Conservation (phyloP, 768 basidiomycete genomes). For the Rhodotorula babjevae region DNA sequence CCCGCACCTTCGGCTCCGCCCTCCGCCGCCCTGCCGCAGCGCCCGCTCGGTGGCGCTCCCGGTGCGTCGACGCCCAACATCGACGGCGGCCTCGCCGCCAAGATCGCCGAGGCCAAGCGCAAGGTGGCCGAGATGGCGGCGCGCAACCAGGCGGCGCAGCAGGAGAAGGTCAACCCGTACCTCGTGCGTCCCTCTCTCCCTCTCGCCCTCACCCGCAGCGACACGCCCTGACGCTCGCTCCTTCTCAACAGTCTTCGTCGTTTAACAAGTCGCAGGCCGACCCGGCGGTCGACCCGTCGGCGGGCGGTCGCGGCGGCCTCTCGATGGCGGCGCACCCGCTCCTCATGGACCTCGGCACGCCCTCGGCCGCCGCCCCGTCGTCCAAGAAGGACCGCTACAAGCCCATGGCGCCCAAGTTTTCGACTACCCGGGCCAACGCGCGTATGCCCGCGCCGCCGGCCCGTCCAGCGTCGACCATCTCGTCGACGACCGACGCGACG, state of each 20-base stretch:
- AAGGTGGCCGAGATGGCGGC: conserved; percentile 77
- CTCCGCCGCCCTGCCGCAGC: conserved; percentile 45
- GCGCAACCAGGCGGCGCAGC: conserved; percentile 51
- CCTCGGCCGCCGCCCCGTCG: conserved; percentile 48
- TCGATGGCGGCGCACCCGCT: conserved; percentile 89
- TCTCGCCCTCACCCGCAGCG: neutral
- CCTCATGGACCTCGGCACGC: conserved; percentile 63
- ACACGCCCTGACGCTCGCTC: conserved; percentile 47
- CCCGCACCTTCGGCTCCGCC: conserved; percentile 43
- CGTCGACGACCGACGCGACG: conserved; percentile 42
- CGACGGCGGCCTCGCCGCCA: conserved; percentile 62
- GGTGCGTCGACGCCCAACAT: conserved; percentile 40
- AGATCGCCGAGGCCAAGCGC: conserved; percentile 78
- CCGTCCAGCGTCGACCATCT: conserved; percentile 43
- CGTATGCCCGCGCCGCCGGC: conserved; percentile 62
- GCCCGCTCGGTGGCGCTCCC: conserved; percentile 45
- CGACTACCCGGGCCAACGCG: conserved; percentile 84
- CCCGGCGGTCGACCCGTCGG: conserved; percentile 53
- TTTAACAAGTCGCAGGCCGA: conserved; percentile 31
- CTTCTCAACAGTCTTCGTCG: conserved; percentile 31
- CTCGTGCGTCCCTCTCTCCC: conserved; percentile 57
- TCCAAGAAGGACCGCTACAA: conserved; percentile 85
- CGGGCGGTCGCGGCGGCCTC: conserved; percentile 73
- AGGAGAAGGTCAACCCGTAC: conserved; percentile 78
- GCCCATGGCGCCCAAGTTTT: conserved; percentile 99